phyloP scores from a whole-genome alignment of 441 rosid genomes.

The Corymbia calophylla region DNA sequence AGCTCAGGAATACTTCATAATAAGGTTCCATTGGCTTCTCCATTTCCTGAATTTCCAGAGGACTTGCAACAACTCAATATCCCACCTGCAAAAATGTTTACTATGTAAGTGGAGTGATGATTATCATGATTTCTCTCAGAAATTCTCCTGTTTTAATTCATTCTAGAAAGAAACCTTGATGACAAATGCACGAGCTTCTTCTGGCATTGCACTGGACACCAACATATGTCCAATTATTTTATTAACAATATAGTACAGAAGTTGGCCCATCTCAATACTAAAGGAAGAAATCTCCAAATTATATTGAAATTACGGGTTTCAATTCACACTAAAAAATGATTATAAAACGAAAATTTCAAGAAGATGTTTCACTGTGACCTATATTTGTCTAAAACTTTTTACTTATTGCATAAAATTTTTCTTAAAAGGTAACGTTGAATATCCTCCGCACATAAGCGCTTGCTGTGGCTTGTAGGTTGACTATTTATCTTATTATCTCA shows the following conservation, averaged over 20 bases:
- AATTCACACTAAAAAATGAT: neutral
- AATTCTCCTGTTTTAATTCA: neutral
- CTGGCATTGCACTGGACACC: neutral
- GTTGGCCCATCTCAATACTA: neutral
- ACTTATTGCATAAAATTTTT: neutral
- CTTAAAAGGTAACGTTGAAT: neutral
- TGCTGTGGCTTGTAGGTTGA: neutral
- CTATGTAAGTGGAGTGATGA: neutral
- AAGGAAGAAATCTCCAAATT: neutral
- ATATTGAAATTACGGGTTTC: fast-evolving
- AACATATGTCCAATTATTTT: neutral
- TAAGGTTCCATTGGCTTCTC: neutral
- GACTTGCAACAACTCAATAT: fast-evolving
- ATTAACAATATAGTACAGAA: neutral
- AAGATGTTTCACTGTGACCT: neutral
- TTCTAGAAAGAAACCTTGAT: neutral
- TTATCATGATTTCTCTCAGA: neutral
- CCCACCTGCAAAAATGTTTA: neutral
- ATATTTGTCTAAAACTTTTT: neutral
- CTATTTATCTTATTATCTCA: neutral
- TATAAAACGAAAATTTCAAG: neutral
- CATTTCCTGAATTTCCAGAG: neutral
- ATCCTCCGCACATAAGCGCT: neutral
- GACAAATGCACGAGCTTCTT: neutral
- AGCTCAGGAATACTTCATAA: neutral